Percentiles rank a stretch among this genome's conserved stretches.
Evolutionary conservation across 2,329 filamentous ascomycete genomes (phyloP).

Genomic region (Teratosphaeria pseudoeucalypti): DNA sequence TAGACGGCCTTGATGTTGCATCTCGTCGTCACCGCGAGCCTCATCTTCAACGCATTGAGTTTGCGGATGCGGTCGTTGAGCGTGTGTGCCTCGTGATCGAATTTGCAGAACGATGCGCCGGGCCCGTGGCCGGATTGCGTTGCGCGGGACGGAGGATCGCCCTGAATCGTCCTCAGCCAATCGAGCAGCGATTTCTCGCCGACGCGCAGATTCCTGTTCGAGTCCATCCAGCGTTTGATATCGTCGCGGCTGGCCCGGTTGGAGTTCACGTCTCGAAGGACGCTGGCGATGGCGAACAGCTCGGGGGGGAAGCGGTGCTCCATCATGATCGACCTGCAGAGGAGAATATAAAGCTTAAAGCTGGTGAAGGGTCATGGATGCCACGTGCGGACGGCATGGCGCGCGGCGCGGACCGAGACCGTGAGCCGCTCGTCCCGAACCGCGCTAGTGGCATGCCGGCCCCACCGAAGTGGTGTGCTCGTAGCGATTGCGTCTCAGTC

Average conservation of each 20-base stretch:
- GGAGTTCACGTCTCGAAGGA: neutral
- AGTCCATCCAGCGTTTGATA: neutral
- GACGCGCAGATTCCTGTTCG: neutral
- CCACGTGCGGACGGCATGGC: neutral
- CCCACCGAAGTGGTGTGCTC: neutral
- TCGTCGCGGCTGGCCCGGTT: neutral
- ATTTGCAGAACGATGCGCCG: neutral
- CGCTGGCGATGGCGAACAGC: neutral
- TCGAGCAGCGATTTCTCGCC: neutral
- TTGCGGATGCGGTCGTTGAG: neutral
- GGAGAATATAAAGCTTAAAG: neutral
- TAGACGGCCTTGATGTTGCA: neutral
- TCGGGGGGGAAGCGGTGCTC: neutral
- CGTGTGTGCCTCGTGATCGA: neutral
- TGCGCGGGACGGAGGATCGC: neutral
- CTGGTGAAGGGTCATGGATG: neutral
- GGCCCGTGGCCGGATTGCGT: neutral
- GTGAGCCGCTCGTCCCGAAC: neutral
- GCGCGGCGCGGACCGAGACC: neutral
- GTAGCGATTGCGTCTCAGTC: no score
- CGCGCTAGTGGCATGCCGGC: neutral
- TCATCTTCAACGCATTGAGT: neutral
- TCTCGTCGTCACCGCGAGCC: neutral
- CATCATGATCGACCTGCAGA: neutral
- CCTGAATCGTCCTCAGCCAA: neutral